A percentile compares a stretch with the other conserved stretches of the same genome.
Conservation (phyloP, 2,329 filamentous ascomycete species). For the Gnomoniopsis smithogilvyi region DNA sequence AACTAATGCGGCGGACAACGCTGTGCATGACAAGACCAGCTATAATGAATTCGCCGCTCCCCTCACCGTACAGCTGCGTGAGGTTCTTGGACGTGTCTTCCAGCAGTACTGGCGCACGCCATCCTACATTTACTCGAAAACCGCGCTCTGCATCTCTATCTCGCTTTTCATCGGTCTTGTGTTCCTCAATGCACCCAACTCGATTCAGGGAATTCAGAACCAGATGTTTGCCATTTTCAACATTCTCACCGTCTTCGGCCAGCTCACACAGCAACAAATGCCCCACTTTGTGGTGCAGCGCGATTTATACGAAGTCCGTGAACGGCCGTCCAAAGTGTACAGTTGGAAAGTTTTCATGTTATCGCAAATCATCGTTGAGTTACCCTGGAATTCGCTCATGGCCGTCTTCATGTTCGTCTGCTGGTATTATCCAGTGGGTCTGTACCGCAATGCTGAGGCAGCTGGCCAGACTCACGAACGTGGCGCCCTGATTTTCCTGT, state of each 20-base stretch:
- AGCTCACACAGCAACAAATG: constrained; percentile 64
- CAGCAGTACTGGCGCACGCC: constrained; percentile 72
- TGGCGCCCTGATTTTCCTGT: constrained; percentile 64
- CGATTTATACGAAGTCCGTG: constrained; percentile 66
- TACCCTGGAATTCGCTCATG: constrained; percentile 67
- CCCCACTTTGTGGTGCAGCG: constrained; percentile 68
- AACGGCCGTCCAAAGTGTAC: constrained; percentile 67
- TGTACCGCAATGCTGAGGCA: constrained; percentile 56
- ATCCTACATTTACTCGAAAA: constrained; percentile 69
- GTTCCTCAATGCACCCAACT: constrained; percentile 58
- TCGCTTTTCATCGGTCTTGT: constrained; percentile 68
- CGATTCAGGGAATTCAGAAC: constrained; percentile 66
- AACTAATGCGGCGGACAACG: constrained; percentile 18
- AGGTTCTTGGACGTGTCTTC: constrained; percentile 62
- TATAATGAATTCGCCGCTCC: constrained; percentile 68
- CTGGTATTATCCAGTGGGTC: constrained; percentile 69
- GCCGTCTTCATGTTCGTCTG: constrained; percentile 62
- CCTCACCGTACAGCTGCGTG: constrained; percentile 56
- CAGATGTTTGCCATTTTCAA: constrained; percentile 71
- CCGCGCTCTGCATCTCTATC: constrained; percentile 48
- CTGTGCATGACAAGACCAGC: constrained; percentile 35
- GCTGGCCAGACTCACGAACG: constrained; percentile 51
- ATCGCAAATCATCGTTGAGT: constrained; percentile 64
- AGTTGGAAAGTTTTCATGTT: constrained; percentile 67
- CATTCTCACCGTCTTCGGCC: constrained; percentile 65